Evolutionary conservation across 179 eudicot species (phyloP).

Genomic region (Actinidia arguta): DNA sequence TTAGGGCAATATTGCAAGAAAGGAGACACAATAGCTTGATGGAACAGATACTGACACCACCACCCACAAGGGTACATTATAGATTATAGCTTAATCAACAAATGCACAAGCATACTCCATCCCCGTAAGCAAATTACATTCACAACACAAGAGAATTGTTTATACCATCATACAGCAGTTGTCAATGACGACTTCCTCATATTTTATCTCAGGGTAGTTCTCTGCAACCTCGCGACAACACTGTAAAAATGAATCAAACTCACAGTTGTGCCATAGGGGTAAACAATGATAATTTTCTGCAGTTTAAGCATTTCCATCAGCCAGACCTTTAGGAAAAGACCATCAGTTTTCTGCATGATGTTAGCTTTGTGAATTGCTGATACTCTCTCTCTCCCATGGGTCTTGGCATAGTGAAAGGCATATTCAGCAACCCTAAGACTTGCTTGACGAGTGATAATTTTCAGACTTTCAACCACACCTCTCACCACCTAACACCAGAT

Average conservation of each 20-base stretch:
- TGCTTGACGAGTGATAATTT: slow-evolving; percentile 96
- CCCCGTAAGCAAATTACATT: background rate
- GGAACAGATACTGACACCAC: background rate
- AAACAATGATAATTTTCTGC: background rate
- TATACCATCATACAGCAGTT: slow-evolving; percentile 98
- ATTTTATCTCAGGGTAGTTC: slow-evolving; percentile 89
- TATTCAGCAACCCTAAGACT: slow-evolving; percentile 98
- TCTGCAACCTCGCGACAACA: slow-evolving; percentile 99
- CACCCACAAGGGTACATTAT: background rate
- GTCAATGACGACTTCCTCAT: slow-evolving; percentile 97
- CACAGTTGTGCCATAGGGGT: background rate
- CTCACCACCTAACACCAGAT: slow-evolving; percentile 76
- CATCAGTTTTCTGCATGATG: slow-evolving; percentile 99
- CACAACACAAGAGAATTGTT: slow-evolving; percentile 15
- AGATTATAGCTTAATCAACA: background rate
- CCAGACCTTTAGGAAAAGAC: slow-evolving; percentile 88
- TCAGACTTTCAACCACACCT: slow-evolving; percentile 98
- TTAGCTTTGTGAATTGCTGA: slow-evolving; percentile 99
- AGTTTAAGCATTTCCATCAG: slow-evolving; percentile 16
- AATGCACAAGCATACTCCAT: background rate
- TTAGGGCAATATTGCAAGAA: background rate
- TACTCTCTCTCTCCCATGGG: slow-evolving; percentile 89
- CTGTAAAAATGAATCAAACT: slow-evolving; percentile 45
- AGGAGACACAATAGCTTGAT: background rate
- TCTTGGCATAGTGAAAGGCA: slow-evolving; percentile 94